Evolutionary conservation across 148 eudicot species (phyloP).

Genomic region (Rhododendron williamsianum): DNA sequence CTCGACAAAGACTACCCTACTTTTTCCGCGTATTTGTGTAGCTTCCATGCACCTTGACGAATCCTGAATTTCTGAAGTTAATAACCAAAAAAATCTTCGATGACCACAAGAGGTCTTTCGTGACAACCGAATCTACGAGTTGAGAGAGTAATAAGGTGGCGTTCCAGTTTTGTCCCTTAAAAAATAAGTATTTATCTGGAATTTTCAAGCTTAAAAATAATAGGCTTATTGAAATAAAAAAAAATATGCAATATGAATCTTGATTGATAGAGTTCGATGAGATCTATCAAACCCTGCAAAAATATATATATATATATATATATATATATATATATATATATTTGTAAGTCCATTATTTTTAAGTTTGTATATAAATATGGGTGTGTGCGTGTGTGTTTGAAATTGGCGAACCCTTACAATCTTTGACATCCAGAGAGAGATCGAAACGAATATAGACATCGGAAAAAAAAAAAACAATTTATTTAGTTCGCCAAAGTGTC

Average conservation of each 20-base stretch:
- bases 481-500: background rate
- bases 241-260: no score
- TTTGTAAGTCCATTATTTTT: no score
- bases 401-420: background rate
- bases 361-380: background rate
- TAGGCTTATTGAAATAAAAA: no score
- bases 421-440: background rate
- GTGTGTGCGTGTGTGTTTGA: background rate
- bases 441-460: background rate
- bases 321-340: no score
- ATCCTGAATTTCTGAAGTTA: background rate
- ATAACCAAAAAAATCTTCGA: background rate
- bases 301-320: no score
- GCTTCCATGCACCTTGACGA: rapidly evolving
- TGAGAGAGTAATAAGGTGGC: background rate
- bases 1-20: background rate
- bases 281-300: no score
- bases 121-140: background rate
- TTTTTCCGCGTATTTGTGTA: background rate
- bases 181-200: no score
- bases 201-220: no score
- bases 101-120: background rate
- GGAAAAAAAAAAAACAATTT: no score
- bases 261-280: no score
- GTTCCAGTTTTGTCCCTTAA: no score